phyloP scores from a whole-genome alignment of 1,139 yeast genomes.

The Hyphopichia wangnamkhiaoensis region DNA sequence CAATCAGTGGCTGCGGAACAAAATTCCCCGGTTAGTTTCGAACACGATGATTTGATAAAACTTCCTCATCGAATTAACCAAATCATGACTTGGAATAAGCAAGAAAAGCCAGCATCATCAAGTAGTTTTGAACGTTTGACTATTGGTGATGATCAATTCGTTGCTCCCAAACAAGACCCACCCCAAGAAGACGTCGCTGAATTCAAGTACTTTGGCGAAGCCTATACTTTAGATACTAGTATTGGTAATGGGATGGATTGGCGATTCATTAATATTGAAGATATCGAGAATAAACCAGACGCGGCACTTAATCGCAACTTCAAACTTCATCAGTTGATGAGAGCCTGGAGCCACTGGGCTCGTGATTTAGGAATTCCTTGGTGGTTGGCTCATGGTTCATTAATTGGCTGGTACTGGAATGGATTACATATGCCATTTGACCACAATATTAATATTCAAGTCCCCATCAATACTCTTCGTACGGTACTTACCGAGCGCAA shows the following conservation, averaged over 20 bases:
- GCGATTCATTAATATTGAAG: neutral
- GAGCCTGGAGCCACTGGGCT: constrained; percentile 2
- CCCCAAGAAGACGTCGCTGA: neutral
- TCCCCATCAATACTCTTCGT: constrained; percentile 17
- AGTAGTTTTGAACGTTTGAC: too few species aligned
- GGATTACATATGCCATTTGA: constrained; percentile 9
- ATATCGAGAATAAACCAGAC: neutral
- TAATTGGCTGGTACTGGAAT: constrained; percentile 19
- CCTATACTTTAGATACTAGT: neutral
- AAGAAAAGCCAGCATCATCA: too few species aligned
- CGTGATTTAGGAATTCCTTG: neutral
- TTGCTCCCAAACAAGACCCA: too few species aligned
- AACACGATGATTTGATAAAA: too few species aligned
- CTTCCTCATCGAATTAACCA: too few species aligned
- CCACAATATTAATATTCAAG: constrained; percentile 22
- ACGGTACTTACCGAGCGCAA: neutral
- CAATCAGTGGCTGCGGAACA: too few species aligned
- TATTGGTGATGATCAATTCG: too few species aligned
- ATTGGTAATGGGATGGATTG: neutral
- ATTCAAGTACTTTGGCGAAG: constrained; percentile 4
- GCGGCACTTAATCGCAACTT: neutral
- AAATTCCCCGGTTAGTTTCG: too few species aligned
- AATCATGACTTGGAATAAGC: too few species aligned
- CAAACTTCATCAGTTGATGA: constrained; percentile 3
- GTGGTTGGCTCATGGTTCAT: constrained; percentile 19